These are phyloP conservation scores for Xylariaceae sp. DNA, from an alignment of 2,329 filamentous ascomycete genomes.

Conservation along the genomic window DNA sequence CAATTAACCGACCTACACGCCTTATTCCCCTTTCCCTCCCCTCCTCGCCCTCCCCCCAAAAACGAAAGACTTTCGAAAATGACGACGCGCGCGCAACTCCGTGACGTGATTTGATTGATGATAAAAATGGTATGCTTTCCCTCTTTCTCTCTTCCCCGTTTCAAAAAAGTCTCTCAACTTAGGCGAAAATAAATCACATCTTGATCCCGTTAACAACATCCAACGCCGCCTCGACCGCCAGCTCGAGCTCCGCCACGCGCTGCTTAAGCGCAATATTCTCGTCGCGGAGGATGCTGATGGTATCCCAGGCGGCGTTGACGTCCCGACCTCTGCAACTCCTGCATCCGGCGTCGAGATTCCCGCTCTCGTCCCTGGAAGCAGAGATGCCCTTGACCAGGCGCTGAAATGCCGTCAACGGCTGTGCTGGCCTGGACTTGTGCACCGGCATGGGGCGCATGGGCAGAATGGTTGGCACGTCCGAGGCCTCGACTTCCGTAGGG, in stretches of 20 bases:
- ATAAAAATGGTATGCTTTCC: not conserved
- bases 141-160: not conserved
- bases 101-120: not conserved
- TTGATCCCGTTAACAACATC: slow-evolving; percentile 54
- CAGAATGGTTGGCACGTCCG: slow-evolving; percentile 15
- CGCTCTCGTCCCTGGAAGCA: slow-evolving; percentile 32
- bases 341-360: slow-evolving; percentile 34
- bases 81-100: not conserved
- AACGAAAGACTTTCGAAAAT: not conserved
- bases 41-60: no score
- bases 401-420: slow-evolving; percentile 43
- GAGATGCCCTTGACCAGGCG: slow-evolving; percentile 44
- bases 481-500: slow-evolving; percentile 25
- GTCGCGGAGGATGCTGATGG: slow-evolving; percentile 54
- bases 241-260: slow-evolving; percentile 54
- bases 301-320: slow-evolving; percentile 59
- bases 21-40: not conserved
- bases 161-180: no score
- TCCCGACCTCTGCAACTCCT: slow-evolving; percentile 55
- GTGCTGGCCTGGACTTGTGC: slow-evolving; percentile 24
- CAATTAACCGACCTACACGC: not conserved
- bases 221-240: slow-evolving; percentile 55
- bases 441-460: slow-evolving; percentile 20
- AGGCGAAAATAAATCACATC: slow-evolving; percentile 26
- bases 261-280: slow-evolving; percentile 60